Evolutionary conservation across 192 early-diverging fungal genomes (phyloP).

Genomic region (Piromyces finnis): DNA sequence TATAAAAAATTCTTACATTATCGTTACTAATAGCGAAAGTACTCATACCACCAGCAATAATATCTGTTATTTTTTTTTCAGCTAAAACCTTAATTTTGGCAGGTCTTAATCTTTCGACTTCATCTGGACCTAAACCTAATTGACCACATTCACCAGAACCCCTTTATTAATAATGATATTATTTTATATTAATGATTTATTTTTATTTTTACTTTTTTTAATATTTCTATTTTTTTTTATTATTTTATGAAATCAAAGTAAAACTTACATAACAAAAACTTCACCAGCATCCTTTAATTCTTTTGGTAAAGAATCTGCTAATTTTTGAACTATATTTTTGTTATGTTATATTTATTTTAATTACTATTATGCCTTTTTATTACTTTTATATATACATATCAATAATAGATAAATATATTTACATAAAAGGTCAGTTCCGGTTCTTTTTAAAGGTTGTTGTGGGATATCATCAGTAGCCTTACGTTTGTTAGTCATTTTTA

Average conservation of each 20-base stretch:
- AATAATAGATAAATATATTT: no score
- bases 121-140: slow-evolving; percentile 73
- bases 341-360: no score
- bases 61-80: slow-evolving; percentile 53
- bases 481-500: neutral
- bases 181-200: no score
- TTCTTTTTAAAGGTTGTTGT: neutral
- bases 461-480: neutral
- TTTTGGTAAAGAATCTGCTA: neutral
- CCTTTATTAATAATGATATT: neutral
- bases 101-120: slow-evolving; percentile 60
- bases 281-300: slow-evolving; percentile 17
- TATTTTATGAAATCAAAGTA: no score
- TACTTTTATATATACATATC: no score
- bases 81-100: slow-evolving; percentile 42
- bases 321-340: neutral
- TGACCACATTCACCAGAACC: slow-evolving; percentile 82
- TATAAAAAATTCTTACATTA: slow-evolving; percentile 19
- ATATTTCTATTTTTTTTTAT: no score
- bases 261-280: slow-evolving; percentile 47
- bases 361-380: no score
- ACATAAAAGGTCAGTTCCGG: neutral
- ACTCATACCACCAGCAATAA: slow-evolving; percentile 63
- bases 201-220: no score
- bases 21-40: neutral